phyloP scores from a whole-genome alignment of 2,329 filamentous ascomycete species.

The Pestalotiopsis sp. region DNA sequence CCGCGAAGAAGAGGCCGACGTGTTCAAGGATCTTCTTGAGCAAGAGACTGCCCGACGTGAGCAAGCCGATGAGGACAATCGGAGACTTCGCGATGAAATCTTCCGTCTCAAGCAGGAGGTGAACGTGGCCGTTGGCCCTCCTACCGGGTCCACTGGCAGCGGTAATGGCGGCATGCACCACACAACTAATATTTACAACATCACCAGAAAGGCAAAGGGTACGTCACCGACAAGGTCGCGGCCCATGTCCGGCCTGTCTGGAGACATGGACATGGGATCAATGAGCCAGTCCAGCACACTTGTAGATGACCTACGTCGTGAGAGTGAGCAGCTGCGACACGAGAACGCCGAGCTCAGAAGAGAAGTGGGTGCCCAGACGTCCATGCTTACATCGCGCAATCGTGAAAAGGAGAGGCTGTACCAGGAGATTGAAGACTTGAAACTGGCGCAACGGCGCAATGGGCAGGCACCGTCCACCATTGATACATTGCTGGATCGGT shows the following conservation, averaged over 20 bases:
- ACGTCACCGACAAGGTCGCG: conserved; percentile 48
- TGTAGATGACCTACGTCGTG: conserved; percentile 73
- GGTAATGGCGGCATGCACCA: conserved; percentile 48
- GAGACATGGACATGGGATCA: conserved; percentile 51
- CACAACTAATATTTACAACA: conserved; percentile 69
- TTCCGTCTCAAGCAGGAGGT: conserved; percentile 70
- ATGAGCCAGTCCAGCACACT: conserved; percentile 66
- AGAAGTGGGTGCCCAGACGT: conserved; percentile 93
- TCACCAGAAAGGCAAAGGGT: conserved; percentile 56
- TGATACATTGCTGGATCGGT: conserved; percentile 93
- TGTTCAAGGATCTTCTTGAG: conserved; percentile 94
- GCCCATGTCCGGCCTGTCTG: conserved; percentile 52
- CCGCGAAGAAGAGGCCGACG: conserved; percentile 70
- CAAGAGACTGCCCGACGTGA: conserved; percentile 88
- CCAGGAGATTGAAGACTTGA: conserved; percentile 96
- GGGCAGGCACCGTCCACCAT: conserved; percentile 67
- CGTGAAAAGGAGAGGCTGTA: conserved; percentile 93
- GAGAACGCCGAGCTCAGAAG: conserved; percentile 91
- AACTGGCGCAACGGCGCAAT: conserved; percentile 79
- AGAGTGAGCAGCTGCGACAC: conserved; percentile 77
- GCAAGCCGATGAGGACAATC: conserved; percentile 88
- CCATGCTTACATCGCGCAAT: conserved; percentile 95
- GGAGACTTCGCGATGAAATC: conserved; percentile 80
- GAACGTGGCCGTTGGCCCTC: conserved; percentile 28
- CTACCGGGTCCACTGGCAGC: conserved; percentile 11